A percentile compares a stretch with the other conserved stretches of the same genome.
These are phyloP conservation scores for Sporothrix sp. DNA, from an alignment of 2,329 filamentous ascomycete genomes.

Conservation along the genomic window DNA sequence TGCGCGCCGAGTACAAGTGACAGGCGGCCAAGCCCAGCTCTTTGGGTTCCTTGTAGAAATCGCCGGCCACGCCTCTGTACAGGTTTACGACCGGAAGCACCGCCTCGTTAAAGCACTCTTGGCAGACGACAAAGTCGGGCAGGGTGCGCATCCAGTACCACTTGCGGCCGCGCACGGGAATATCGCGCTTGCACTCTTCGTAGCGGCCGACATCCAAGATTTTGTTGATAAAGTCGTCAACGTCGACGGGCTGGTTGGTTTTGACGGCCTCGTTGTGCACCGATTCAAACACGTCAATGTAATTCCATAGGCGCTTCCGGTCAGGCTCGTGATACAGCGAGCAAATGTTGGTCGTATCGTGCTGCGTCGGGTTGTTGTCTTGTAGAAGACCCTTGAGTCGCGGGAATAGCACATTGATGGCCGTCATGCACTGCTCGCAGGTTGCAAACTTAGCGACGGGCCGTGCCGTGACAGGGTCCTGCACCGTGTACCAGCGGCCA, in stretches of 20 bases:
- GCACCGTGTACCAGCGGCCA: slow-evolving; percentile 66
- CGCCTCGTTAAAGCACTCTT: slow-evolving; percentile 74
- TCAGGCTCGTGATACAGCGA: slow-evolving; percentile 52
- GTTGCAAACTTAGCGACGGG: slow-evolving; percentile 63
- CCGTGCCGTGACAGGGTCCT: slow-evolving; percentile 54
- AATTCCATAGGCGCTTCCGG: slow-evolving; percentile 45
- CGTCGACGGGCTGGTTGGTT: slow-evolving; percentile 40
- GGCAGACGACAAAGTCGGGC: slow-evolving; percentile 73
- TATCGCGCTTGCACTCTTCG: slow-evolving; percentile 56
- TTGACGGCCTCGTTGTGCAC: slow-evolving; percentile 41
- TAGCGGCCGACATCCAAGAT: slow-evolving; percentile 48
- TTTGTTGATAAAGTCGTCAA: slow-evolving; percentile 53
- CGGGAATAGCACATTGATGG: slow-evolving; percentile 64
- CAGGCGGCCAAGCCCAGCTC: slow-evolving; percentile 48
- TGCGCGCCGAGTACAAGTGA: slow-evolving; percentile 70
- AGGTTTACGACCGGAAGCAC: slow-evolving; percentile 55
- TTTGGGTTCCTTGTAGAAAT: slow-evolving; percentile 54
- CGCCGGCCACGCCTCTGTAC: slow-evolving; percentile 46
- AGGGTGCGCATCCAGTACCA: slow-evolving; percentile 74
- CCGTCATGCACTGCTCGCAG: slow-evolving; percentile 64
- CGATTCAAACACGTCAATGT: slow-evolving; percentile 52
- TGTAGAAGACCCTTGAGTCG: slow-evolving; percentile 59
- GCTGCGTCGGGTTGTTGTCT: slow-evolving; percentile 36
- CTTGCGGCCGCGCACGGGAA: slow-evolving; percentile 47
- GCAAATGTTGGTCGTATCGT: slow-evolving; percentile 48